A percentile compares a stretch with the other conserved stretches of the same genome.
Evolutionary conservation across 768 basidiomycete species (phyloP).

Genomic region (Nidula microcarpa): DNA sequence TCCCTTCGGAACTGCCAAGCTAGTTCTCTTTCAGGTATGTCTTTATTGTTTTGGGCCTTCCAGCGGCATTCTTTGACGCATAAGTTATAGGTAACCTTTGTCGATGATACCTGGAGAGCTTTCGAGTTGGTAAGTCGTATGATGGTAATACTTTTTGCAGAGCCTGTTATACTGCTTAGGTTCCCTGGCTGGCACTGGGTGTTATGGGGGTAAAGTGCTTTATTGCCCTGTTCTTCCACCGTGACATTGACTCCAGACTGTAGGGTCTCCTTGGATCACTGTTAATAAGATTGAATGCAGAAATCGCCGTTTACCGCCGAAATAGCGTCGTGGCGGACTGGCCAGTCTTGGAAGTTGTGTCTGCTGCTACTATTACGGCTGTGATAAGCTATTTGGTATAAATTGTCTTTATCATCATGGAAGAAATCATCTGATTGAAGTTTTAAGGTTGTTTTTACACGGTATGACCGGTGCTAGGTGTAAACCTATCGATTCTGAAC

Average conservation of each 20-base stretch:
- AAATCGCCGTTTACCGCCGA: constrained; percentile 57
- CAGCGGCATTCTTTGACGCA: not conserved
- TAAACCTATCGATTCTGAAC: not conserved
- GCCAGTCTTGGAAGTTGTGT: constrained; percentile 65
- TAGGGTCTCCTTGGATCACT: constrained; percentile 67
- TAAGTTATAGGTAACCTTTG: constrained; percentile 47
- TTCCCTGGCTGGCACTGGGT: constrained; percentile 67
- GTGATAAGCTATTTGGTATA: constrained; percentile 65
- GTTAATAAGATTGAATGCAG: constrained; percentile 64
- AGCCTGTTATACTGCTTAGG: constrained; percentile 28
- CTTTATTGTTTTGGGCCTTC: not conserved
- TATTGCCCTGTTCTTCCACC: not conserved
- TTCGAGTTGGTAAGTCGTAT: constrained; percentile 58
- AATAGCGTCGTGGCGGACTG: constrained; percentile 53
- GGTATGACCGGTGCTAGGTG: constrained; percentile 23
- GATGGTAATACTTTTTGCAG: not conserved
- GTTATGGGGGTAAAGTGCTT: constrained; percentile 50
- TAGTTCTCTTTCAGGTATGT: constrained; percentile 73
- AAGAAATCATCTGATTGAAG: too few relatives aligned
- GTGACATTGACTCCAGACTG: constrained; percentile 3
- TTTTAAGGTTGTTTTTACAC: constrained; percentile 60
- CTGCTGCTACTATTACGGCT: constrained; percentile 63
- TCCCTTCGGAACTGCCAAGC: constrained; percentile 81
- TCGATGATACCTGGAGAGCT: constrained; percentile 60
- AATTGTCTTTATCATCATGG: not conserved